These are phyloP conservation scores for Ilyonectria mors-panacis DNA, from an alignment of 2,329 filamentous ascomycete genomes.

Conservation along the genomic window DNA sequence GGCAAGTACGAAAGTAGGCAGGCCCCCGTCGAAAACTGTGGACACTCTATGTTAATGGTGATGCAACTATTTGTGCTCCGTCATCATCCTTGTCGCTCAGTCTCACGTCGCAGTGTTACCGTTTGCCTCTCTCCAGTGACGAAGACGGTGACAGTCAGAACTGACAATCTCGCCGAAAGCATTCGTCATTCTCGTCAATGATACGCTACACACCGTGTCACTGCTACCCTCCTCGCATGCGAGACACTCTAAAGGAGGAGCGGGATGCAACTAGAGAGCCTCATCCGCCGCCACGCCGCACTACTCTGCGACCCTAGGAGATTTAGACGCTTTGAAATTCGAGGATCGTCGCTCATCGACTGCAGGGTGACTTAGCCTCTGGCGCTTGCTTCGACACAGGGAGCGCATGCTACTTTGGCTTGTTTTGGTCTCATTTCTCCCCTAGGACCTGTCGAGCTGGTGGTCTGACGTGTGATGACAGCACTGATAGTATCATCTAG, in stretches of 20 bases:
- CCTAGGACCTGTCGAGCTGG: not conserved
- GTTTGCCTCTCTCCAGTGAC: not conserved
- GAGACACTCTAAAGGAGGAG: not conserved
- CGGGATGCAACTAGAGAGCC: not conserved
- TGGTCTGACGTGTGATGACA: not conserved
- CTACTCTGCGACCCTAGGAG: not conserved
- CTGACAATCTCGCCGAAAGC: not conserved
- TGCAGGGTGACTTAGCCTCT: not conserved
- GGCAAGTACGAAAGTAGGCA: no score
- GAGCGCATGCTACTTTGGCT: not conserved
- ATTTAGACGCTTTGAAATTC: not conserved
- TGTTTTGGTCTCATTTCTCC: not conserved
- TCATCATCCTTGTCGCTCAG: not conserved
- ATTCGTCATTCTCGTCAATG: not conserved
- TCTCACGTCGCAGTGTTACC: not conserved
- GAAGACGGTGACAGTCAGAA: not conserved
- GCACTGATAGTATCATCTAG: not conserved
- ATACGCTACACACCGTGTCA: not conserved
- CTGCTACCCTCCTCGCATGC: not conserved
- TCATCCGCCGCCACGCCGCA: not conserved
- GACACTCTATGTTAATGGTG: not conserved
- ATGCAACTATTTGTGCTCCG: not conserved
- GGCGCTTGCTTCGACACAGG: not conserved
- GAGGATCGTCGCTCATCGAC: not conserved
- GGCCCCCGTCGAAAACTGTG: not conserved